Evolutionary conservation across 768 basidiomycete species (phyloP), one percentile per base, ranked within the genome.

Genomic region (Boletus vinaceobasis): DNA sequence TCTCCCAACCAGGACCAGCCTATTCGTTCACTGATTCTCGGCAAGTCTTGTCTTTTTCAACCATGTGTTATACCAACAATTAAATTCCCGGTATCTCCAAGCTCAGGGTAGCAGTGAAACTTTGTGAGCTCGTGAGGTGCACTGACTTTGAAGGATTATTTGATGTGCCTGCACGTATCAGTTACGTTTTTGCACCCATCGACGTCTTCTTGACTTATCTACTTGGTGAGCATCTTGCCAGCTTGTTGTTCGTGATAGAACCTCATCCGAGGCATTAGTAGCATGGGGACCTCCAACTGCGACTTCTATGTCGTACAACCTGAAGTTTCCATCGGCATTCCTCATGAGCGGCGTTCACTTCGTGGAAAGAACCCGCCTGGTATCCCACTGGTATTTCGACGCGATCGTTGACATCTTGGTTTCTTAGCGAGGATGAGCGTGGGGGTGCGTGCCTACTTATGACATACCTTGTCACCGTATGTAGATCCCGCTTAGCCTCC

Each of bases 11-110:
- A 23, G 23, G 23, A 4, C 93, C 93, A 31, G 84, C 83, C 2
- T 86, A 85, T 60, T 73, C 75, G 5, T 78, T 82, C 58, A 85
- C 84, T 54, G 66, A 70, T 26, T 76, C 79, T 42, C 76, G 80
- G 78, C 73, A 51, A 52, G 43, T 15, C 3, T 7, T 26, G 2
- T 36, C 23, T n/a, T 5, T 35, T 15, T 35, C 39, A 26, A 7
- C n/a, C 8, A 7, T 29, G 29, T 29, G 4, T 38, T 4, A 17
- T n/a, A 8, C 17, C 2, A 8, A 37, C 2, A 7, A 4, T 8
- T 4, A n/a, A 7, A n/a, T n/a, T n/a, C 17, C 17, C 8, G 17
- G 36, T n/a, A 37, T 37, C 9, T 37, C 17, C 37, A n/a, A 5
- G 9, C 37, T 2, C 37, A 37, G 9, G 8, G 17, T n/a, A 37